Conservation (phyloP, 306 rosid genomes). For the Cucurbita moschata region DNA sequence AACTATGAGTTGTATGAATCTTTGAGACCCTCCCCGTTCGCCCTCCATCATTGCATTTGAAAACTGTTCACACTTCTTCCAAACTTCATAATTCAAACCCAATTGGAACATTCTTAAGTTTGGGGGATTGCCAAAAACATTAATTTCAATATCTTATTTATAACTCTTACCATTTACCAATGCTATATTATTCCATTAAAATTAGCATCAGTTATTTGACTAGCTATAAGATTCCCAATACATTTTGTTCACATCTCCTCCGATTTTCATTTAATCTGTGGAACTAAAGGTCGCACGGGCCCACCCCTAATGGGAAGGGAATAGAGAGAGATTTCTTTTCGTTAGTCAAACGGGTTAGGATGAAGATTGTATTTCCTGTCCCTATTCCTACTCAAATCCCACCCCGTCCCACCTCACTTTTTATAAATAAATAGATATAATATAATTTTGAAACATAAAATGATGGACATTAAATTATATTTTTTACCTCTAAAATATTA, state of each 20-base stretch:
- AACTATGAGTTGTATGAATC: background rate
- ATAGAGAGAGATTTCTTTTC: too few species aligned
- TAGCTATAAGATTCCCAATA: background rate
- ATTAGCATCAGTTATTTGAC: background rate
- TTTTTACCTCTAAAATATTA: too few species aligned
- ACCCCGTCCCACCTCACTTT: too few species aligned
- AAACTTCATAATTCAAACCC: background rate
- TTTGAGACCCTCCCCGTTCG: background rate
- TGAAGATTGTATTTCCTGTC: too few species aligned
- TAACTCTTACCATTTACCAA: background rate
- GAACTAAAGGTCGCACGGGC: too few species aligned
- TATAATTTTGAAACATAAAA: too few species aligned
- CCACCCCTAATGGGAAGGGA: too few species aligned
- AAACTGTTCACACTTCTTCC: background rate
- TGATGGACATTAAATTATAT: too few species aligned
- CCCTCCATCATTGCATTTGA: background rate
- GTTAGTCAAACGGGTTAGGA: too few species aligned
- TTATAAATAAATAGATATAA: too few species aligned
- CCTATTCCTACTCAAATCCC: too few species aligned
- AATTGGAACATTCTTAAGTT: conserved; percentile 4
- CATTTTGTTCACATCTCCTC: background rate
- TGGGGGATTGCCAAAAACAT: conserved; percentile 6
- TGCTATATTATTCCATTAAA: background rate
- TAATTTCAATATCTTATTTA: background rate
- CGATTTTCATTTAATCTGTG: too few species aligned